These are phyloP conservation scores for Termitomyces sp. DNA, from an alignment of 1,284 basidiomycete species.

Conservation along the genomic window DNA sequence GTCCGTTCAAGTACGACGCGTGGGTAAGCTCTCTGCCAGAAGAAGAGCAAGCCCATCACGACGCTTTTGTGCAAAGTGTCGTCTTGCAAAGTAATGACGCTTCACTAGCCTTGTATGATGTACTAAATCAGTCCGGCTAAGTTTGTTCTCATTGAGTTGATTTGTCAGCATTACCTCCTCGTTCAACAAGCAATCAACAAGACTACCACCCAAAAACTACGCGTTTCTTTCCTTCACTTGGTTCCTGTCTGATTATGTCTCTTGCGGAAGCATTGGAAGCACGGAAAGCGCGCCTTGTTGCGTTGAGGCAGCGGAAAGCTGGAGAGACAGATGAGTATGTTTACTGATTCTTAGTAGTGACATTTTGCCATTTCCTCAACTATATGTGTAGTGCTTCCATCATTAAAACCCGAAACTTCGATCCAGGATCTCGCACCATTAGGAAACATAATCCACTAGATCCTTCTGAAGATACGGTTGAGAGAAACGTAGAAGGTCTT, in stretches of 20 bases:
- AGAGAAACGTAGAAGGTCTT: slow-evolving; percentile 79
- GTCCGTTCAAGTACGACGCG: slow-evolving; percentile 21
- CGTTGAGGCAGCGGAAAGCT: slow-evolving; percentile 75
- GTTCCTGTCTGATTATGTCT: slow-evolving; percentile 50
- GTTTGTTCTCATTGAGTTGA: background rate
- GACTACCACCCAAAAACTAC: background rate
- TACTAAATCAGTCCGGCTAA: too few relatives aligned
- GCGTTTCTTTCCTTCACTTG: background rate
- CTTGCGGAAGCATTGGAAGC: slow-evolving; percentile 80
- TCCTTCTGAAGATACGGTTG: slow-evolving; percentile 79
- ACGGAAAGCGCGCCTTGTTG: slow-evolving; percentile 81
- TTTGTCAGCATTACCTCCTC: slow-evolving; percentile 8
- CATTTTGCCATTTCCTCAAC: background rate
- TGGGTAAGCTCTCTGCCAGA: slow-evolving; percentile 20
- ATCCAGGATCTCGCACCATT: slow-evolving; percentile 75
- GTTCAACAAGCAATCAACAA: background rate
- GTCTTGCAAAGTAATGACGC: background rate
- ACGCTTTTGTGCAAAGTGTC: background rate
- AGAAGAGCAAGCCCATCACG: slow-evolving; percentile 10
- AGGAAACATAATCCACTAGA: slow-evolving; percentile 55
- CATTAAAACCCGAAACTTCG: slow-evolving; percentile 80
- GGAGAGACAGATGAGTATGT: slow-evolving; percentile 49
- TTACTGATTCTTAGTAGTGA: background rate
- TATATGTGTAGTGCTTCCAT: slow-evolving; percentile 40
- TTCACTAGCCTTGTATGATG: background rate